Percentiles rank a stretch among this genome's conserved stretches.
Conservation (phyloP, 1,284 basidiomycete species). For the Cutaneotrichosporon mucoides region DNA sequence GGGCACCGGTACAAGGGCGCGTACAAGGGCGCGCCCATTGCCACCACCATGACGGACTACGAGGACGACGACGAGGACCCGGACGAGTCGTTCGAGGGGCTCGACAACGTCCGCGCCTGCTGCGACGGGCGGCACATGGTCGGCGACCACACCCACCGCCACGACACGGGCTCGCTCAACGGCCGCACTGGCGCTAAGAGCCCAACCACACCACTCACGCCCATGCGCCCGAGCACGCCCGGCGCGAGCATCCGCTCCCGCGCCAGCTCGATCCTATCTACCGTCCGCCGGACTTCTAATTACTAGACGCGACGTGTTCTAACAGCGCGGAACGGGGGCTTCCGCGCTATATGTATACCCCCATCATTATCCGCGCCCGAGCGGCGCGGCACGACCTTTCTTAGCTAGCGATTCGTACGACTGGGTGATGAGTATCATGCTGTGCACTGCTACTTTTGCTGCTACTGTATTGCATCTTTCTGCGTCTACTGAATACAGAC, state of each 20-base stretch:
- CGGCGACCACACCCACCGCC: constrained; percentile 55
- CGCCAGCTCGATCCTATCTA: constrained; percentile 20
- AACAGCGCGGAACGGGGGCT: no score
- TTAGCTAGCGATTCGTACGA: background rate
- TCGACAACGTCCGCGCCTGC: constrained; percentile 92
- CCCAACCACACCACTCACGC: constrained; percentile 19
- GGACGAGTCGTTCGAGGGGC: constrained; percentile 81
- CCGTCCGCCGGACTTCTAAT: constrained; percentile 12
- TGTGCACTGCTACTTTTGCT: background rate
- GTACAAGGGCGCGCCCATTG: constrained; percentile 34
- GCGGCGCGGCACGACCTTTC: no score
- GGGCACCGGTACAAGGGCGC: constrained; percentile 44
- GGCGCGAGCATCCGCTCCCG: constrained; percentile 21
- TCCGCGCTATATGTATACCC: no score
- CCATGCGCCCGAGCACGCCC: constrained; percentile 20
- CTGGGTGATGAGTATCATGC: background rate
- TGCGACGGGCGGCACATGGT: constrained; percentile 82
- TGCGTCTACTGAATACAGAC: no score
- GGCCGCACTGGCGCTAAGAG: constrained; percentile 52
- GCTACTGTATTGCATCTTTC: no score
- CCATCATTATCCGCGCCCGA: no score
- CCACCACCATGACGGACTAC: constrained; percentile 37
- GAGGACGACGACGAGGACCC: constrained; percentile 63
- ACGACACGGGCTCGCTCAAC: constrained; percentile 55
- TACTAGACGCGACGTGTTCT: no score